These are phyloP conservation scores for Singerocomus inundabilis DNA, from an alignment of 1,284 basidiomycete species.

Conservation along the genomic window DNA sequence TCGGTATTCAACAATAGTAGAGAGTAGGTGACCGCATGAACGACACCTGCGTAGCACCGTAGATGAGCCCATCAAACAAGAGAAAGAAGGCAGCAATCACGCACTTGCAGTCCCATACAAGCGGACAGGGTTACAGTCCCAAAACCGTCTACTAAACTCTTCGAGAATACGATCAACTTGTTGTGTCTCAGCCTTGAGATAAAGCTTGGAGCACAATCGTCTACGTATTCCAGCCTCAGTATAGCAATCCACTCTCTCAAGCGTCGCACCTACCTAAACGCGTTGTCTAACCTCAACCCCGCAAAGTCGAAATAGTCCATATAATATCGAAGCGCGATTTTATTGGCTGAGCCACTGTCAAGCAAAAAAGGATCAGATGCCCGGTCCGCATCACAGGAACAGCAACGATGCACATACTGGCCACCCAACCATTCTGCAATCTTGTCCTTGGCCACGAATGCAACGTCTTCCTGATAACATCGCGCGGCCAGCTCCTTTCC, in stretches of 20 bases:
- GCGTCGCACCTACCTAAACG: conserved; percentile 69
- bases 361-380: conserved; percentile 13
- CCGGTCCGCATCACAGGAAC: neutral
- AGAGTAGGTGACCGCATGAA: conserved; percentile 93
- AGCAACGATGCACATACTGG: conserved; percentile 52
- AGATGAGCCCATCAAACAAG: conserved; percentile 9
- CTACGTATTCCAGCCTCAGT: conserved; percentile 40
- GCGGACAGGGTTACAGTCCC: conserved; percentile 82
- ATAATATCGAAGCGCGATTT: conserved; percentile 74
- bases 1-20: conserved; percentile 96
- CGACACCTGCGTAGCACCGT: conserved; percentile 57
- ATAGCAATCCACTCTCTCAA: neutral
- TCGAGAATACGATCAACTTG: conserved; percentile 96
- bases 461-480: conserved; percentile 87
- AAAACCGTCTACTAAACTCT: conserved; percentile 86
- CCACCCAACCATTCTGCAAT: conserved; percentile 96
- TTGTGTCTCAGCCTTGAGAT: conserved; percentile 94
- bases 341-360: conserved; percentile 71
- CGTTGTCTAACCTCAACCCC: conserved; percentile 78
- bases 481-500: conserved; percentile 74
- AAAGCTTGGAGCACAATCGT: conserved; percentile 87
- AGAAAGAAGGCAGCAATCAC: conserved; percentile 30
- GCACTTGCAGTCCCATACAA: conserved; percentile 81
- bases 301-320: conserved; percentile 90
- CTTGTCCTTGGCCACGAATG: conserved; percentile 82